Evolutionary conservation across 768 basidiomycete species (phyloP), one percentile per base, ranked within the genome.

Genomic region (Rhizopogon rudus): DNA sequence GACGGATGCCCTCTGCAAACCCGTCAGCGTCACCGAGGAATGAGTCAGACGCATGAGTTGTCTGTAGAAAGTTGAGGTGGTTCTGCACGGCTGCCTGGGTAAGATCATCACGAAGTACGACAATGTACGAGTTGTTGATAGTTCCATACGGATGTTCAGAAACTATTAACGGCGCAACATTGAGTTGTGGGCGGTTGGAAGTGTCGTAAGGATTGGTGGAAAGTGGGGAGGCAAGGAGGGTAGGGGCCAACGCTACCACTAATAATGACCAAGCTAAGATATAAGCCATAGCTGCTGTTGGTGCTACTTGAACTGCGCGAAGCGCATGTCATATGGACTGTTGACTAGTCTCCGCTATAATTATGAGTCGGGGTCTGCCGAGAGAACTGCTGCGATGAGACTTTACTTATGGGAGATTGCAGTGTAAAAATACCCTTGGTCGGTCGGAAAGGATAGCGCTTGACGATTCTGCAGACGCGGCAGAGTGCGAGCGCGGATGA

Each of bases 111-210:
- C 91, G 93, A 60, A 98, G 78, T 67, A 93, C 80, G 69, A 98
- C 82, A 59, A 98, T 93, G 75, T 98, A 98, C n/a, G 91, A 90
- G 77, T 95, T 88, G 75, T 88, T 86, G 68, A 95, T 74, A 54
- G 81, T 76, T 51, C 86, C 84, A 71, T 89, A 83, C 51, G 83
- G 80, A 65, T 88, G 85, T 58, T 82, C 73, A 40, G 73, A 73
- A 37, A 75, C 78, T 52, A 79, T 59, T 50, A 91, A 71, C 31
- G 88, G 88, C 8, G 88, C 89, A 46, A 84, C 68, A 14, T 75
- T 61, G 41, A 87, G 65, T 44, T 80, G 73, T 20, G 78, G 71
- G 44, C 76, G 75, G 31, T 65, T 63, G n/a, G 66, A 64, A 5
- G 68, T 53, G 52, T 69, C 51, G 57, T 75, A 64, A 7, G 67